A percentile compares a stretch with the other conserved stretches of the same genome.
Conservation (phyloP, 805 yeast species). For the Kuraishia cidri region DNA sequence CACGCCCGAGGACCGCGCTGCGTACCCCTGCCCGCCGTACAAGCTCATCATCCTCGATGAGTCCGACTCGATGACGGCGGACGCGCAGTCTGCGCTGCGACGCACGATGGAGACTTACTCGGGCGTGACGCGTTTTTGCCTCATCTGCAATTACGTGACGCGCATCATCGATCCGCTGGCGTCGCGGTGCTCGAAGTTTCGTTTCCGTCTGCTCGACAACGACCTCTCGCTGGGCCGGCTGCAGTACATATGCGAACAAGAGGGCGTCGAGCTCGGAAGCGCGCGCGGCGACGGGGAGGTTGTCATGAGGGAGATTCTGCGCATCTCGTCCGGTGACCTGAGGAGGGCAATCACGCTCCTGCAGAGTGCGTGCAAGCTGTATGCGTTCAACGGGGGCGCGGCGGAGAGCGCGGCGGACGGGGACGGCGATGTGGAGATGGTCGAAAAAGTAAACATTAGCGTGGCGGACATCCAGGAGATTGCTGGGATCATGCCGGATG, state of each 20-base stretch:
- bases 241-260: constrained; percentile 44
- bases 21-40: constrained; percentile 95
- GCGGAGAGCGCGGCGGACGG: constrained; percentile 7
- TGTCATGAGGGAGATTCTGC: constrained; percentile 54
- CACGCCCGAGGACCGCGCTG: constrained; percentile 49
- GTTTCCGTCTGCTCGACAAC: constrained; percentile 74
- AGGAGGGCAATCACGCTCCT: constrained; percentile 87
- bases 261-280: constrained; percentile 21
- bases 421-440: constrained; percentile 22
- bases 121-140: constrained; percentile 82
- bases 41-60: constrained; percentile 89
- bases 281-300: constrained; percentile 29
- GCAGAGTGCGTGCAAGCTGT: constrained; percentile 71
- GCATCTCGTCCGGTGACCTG: constrained; percentile 82
- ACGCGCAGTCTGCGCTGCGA: constrained; percentile 92
- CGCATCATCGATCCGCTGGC: constrained; percentile 95
- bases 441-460: constrained; percentile 7
- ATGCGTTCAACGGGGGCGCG: constrained; percentile 12
- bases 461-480: constrained; percentile 13
- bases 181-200: constrained; percentile 90
- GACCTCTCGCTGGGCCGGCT: constrained; percentile 64
- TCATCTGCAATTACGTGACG: constrained; percentile 94
- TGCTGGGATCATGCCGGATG: constrained; percentile 21
- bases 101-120: constrained; percentile 93
- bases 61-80: constrained; percentile 96